Evolutionary conservation across 306 rosid species (phyloP).

Genomic region (Quercus suber): DNA sequence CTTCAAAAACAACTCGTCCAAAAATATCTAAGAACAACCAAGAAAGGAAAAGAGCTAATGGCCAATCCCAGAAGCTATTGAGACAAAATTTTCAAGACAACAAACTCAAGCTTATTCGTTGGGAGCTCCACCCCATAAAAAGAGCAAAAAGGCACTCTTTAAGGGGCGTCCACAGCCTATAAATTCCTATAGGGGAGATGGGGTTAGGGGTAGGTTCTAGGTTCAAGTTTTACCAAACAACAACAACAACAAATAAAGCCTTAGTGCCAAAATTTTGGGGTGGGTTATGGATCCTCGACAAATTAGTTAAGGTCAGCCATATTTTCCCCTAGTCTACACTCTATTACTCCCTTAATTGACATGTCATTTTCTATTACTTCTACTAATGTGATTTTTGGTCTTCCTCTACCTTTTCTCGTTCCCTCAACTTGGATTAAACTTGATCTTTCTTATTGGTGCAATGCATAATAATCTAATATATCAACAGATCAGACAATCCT

Average conservation of each 20-base stretch:
- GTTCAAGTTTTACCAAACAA: not conserved
- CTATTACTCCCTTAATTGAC: no score
- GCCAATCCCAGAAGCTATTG: not conserved
- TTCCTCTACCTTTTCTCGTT: no score
- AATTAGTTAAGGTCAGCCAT: no score
- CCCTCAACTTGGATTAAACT: no score
- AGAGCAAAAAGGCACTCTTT: not conserved
- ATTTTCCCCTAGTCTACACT: no score
- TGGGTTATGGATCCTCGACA: no score
- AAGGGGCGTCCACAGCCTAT: not conserved
- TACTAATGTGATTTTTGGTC: no score
- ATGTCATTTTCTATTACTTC: no score
- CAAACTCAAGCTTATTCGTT: conserved; percentile 13
- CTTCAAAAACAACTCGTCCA: not conserved
- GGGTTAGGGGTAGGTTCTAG: not conserved
- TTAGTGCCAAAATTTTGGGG: no score
- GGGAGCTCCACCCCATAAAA: conserved; percentile 12
- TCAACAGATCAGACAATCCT: not conserved
- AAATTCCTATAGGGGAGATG: not conserved
- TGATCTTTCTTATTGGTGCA: no score
- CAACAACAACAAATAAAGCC: not conserved
- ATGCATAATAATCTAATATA: no score
- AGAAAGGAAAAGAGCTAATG: not conserved
- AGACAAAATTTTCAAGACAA: not conserved
- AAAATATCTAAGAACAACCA: not conserved